These are phyloP conservation scores for Rhizopogon sp. DNA, from an alignment of 768 basidiomycete genomes.

Conservation along the genomic window DNA sequence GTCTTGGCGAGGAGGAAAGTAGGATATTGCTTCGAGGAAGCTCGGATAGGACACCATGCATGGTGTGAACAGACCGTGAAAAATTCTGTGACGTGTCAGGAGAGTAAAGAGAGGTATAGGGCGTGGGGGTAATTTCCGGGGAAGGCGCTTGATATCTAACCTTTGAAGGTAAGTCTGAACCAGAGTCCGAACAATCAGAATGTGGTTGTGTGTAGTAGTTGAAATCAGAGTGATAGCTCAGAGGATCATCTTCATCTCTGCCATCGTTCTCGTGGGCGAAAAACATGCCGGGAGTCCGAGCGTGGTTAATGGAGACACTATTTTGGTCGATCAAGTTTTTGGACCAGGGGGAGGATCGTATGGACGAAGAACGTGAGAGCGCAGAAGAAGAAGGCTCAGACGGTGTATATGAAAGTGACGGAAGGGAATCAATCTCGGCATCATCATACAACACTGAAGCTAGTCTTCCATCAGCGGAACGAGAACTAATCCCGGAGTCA, in stretches of 20 bases:
- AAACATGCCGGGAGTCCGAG: slow-evolving; percentile 3
- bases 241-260: slow-evolving; percentile 22
- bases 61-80: slow-evolving; percentile 39
- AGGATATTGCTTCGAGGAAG: background rate
- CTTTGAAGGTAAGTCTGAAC: slow-evolving; percentile 6
- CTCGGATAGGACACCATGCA: slow-evolving; percentile 12
- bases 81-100: slow-evolving; percentile 30
- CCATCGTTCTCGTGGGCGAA: background rate
- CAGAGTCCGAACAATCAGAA: slow-evolving; percentile 26
- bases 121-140: slow-evolving; percentile 10
- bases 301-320: slow-evolving; percentile 12
- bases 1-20: background rate
- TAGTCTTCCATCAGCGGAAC: slow-evolving; percentile 10
- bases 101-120: slow-evolving; percentile 17
- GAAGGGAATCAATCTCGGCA: slow-evolving; percentile 28
- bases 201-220: slow-evolving; percentile 30
- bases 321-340: slow-evolving; percentile 14
- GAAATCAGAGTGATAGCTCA: slow-evolving; percentile 31
- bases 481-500: slow-evolving; percentile 1
- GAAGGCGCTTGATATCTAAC: slow-evolving; percentile 7
- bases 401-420: slow-evolving; percentile 26
- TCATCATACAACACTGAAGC: slow-evolving; percentile 12
- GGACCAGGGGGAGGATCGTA: slow-evolving; percentile 28
- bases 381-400: slow-evolving; percentile 30
- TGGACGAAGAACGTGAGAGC: slow-evolving; percentile 40